These are phyloP conservation scores for Actinomortierella ambigua DNA, from an alignment of 371 early-diverging fungal genomes.

Conservation along the genomic window DNA sequence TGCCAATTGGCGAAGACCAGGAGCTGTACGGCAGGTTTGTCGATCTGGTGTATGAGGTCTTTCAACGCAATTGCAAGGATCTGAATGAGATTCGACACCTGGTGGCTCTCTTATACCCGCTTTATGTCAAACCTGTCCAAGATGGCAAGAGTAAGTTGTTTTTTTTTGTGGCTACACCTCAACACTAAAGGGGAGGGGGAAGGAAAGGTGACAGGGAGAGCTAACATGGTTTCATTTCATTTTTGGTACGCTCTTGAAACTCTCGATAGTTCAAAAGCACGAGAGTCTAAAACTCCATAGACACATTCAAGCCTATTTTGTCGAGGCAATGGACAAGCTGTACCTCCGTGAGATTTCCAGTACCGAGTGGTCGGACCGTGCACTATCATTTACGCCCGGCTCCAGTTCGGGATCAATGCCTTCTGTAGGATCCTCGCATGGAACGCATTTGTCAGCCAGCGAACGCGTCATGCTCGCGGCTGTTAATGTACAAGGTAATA, in stretches of 20 bases:
- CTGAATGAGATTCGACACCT: conserved; percentile 86
- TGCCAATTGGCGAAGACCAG: conserved; percentile 61
- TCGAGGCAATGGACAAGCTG: conserved; percentile 78
- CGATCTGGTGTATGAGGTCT: conserved; percentile 75
- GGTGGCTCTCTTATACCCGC: conserved; percentile 76
- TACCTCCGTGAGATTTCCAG: conserved; percentile 87
- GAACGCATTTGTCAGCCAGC: conserved; percentile 5
- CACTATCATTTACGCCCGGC: conserved; percentile 6
- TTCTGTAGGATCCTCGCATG: neutral
- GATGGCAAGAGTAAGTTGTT: conserved; percentile 64
- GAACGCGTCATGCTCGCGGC: conserved; percentile 37
- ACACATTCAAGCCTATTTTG: conserved; percentile 76
- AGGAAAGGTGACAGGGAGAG: too few relatives aligned
- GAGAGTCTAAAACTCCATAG: conserved; percentile 75
- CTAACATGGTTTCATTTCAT: too few relatives aligned
- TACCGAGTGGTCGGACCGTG: conserved; percentile 74
- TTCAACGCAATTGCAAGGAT: conserved; percentile 79
- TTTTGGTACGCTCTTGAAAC: too few relatives aligned
- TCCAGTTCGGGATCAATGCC: conserved; percentile 5
- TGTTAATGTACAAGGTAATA: conserved; percentile 30
- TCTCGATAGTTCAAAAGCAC: conserved; percentile 44
- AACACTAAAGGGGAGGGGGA: too few relatives aligned
- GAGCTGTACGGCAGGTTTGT: conserved; percentile 69
- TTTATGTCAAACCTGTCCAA: conserved; percentile 80
- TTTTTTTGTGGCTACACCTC: neutral